Conservation (phyloP, 768 basidiomycete species). For the Mycena capillaripes region DNA sequence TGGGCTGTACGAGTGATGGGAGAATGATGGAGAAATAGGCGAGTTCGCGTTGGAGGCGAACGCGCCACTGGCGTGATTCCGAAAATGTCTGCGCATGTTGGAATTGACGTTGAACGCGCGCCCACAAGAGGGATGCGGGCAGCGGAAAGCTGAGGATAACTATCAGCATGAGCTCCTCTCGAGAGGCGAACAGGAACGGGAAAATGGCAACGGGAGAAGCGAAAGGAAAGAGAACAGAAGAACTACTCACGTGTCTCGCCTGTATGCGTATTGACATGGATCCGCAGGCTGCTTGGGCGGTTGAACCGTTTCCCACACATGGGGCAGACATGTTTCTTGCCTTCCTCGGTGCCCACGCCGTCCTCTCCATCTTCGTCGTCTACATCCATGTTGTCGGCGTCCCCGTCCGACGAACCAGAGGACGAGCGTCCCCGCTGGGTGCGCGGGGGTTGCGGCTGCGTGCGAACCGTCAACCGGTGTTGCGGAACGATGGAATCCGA, state of each 20-base stretch:
- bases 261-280: conserved; percentile 78
- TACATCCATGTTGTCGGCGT: conserved; percentile 5
- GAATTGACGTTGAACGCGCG: conserved; percentile 88
- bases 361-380: neutral
- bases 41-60: neutral
- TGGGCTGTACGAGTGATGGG: neutral
- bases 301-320: conserved; percentile 77
- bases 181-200: no score
- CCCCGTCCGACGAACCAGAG: conserved; percentile 7
- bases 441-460: no score
- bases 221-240: neutral
- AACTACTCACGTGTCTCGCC: conserved; percentile 72
- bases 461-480: neutral
- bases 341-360: conserved; percentile 21
- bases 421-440: no score
- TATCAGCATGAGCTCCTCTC: no score
- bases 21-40: neutral
- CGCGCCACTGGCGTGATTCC: conserved; percentile 61
- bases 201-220: no score
- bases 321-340: conserved; percentile 63
- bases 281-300: conserved; percentile 75
- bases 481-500: neutral
- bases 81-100: conserved; percentile 85
- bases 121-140: conserved; percentile 81
- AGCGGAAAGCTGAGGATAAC: conserved; percentile 71